Conservation (phyloP, 2,329 filamentous ascomycete genomes). For the Aspergillus felis region DNA sequence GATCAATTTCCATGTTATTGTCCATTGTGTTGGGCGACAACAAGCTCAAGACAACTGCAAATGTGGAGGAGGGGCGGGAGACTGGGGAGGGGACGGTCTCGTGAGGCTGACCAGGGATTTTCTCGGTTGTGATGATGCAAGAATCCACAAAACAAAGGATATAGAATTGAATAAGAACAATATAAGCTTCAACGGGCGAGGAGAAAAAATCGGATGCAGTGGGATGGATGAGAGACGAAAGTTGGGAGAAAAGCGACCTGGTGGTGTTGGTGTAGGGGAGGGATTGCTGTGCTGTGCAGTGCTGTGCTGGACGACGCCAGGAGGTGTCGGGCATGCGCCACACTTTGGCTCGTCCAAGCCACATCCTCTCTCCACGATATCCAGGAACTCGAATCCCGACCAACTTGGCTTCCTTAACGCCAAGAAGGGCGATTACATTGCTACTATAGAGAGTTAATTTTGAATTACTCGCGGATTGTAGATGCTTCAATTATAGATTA, state of each 20-base stretch:
- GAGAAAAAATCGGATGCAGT: not conserved
- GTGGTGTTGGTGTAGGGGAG: slow-evolving; percentile 7
- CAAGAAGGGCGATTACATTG: not conserved
- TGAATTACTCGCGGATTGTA: not conserved
- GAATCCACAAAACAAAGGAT: not conserved
- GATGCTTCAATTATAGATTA: not conserved
- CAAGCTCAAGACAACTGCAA: slow-evolving; percentile 12
- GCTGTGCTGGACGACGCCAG: slow-evolving; percentile 2
- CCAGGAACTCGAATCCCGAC: not conserved
- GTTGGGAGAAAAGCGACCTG: not conserved
- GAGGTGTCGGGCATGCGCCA: slow-evolving; percentile 16
- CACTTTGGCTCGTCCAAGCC: slow-evolving; percentile 10
- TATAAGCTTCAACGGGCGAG: not conserved
- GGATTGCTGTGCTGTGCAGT: slow-evolving; percentile 7
- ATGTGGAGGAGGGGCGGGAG: slow-evolving; percentile 22
- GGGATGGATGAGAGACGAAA: slow-evolving; percentile 1
- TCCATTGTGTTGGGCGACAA: slow-evolving; percentile 60
- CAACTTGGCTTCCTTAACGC: not conserved
- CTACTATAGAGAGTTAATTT: not conserved
- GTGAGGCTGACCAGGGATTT: slow-evolving; percentile 26
- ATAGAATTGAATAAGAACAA: not conserved
- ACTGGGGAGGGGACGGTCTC: slow-evolving; percentile 29
- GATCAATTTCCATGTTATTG: slow-evolving; percentile 95
- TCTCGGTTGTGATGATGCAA: slow-evolving; percentile 1
- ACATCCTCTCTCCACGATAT: slow-evolving; percentile 1